These are phyloP conservation scores for Radiomyces spectabilis DNA, from an alignment of 192 early-diverging fungal genomes.

Conservation along the genomic window DNA sequence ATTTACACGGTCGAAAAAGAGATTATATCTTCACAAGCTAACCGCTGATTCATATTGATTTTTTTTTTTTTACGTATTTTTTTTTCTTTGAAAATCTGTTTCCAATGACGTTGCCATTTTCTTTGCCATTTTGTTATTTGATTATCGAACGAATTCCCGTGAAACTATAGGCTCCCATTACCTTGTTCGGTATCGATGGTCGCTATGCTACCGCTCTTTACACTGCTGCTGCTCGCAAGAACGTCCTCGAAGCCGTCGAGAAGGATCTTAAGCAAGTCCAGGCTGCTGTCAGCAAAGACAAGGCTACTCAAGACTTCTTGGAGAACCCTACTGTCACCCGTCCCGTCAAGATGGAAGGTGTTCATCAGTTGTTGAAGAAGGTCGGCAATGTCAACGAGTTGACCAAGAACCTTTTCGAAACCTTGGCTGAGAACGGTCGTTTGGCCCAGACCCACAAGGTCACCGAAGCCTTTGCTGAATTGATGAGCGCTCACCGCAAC, in stretches of 20 bases:
- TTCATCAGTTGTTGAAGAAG: constrained; percentile 52
- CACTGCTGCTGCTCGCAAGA: constrained; percentile 83
- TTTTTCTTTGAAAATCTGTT: not conserved
- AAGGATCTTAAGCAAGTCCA: constrained; percentile 69
- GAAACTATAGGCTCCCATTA: constrained; percentile 60
- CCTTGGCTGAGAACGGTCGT: constrained; percentile 92
- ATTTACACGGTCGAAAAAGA: not conserved
- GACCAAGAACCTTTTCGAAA: constrained; percentile 87
- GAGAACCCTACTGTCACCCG: constrained; percentile 85
- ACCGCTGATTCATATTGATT: not conserved
- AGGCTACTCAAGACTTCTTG: constrained; percentile 61
- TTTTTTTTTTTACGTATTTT: not conserved
- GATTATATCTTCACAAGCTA: too few relatives aligned
- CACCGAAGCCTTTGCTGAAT: constrained; percentile 65
- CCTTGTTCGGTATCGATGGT: constrained; percentile 90
- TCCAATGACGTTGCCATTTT: not conserved
- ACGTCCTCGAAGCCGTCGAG: constrained; percentile 75
- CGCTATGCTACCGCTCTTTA: constrained; percentile 97
- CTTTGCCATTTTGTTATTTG: not conserved
- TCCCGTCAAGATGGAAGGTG: constrained; percentile 66
- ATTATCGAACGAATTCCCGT: not conserved
- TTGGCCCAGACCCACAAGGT: constrained; percentile 78
- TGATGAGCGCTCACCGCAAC: constrained; percentile 86
- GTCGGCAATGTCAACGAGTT: constrained; percentile 65
- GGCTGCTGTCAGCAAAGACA: constrained; percentile 63